Conservation (phyloP, 257 asterid species). For the Solanum lignicaule region DNA sequence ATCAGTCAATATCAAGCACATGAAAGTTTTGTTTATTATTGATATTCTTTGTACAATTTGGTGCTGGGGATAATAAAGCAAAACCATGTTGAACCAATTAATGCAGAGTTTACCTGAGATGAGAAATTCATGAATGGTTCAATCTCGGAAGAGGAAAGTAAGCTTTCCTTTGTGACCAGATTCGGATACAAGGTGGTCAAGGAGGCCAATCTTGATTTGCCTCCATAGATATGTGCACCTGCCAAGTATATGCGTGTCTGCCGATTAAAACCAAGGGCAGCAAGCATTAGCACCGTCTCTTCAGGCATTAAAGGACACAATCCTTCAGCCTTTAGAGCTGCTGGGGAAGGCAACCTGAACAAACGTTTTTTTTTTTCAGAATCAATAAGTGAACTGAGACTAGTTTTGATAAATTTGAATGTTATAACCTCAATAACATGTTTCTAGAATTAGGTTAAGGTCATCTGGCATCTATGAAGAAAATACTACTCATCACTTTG, state of each 20-base stretch:
- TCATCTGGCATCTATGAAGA: neutral
- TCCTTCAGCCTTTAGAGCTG: slow-evolving; percentile 64
- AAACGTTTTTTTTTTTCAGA: neutral
- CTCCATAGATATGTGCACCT: slow-evolving; percentile 94
- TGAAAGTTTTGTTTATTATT: neutral
- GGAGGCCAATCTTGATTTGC: slow-evolving; percentile 70
- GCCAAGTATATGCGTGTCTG: slow-evolving; percentile 81
- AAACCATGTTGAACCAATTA: neutral
- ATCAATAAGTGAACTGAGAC: neutral
- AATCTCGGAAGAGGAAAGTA: slow-evolving; percentile 78
- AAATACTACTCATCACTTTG: neutral
- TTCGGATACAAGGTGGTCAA: slow-evolving; percentile 88
- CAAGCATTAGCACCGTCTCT: slow-evolving; percentile 95
- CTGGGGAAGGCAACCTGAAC: slow-evolving; percentile 71
- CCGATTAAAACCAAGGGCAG: slow-evolving; percentile 88
- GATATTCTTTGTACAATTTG: neutral
- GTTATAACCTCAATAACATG: neutral
- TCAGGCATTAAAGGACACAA: slow-evolving; percentile 98
- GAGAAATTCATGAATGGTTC: slow-evolving; percentile 69
- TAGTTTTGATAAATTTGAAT: neutral
- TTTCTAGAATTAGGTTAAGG: neutral
- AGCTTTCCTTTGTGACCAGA: slow-evolving; percentile 75
- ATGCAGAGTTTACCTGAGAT: slow-evolving; percentile 62
- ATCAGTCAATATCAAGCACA: neutral
- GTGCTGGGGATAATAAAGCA: neutral